These are phyloP conservation scores for Colletotrichum sp. DNA, from an alignment of 2,329 filamentous ascomycete genomes.

Conservation along the genomic window DNA sequence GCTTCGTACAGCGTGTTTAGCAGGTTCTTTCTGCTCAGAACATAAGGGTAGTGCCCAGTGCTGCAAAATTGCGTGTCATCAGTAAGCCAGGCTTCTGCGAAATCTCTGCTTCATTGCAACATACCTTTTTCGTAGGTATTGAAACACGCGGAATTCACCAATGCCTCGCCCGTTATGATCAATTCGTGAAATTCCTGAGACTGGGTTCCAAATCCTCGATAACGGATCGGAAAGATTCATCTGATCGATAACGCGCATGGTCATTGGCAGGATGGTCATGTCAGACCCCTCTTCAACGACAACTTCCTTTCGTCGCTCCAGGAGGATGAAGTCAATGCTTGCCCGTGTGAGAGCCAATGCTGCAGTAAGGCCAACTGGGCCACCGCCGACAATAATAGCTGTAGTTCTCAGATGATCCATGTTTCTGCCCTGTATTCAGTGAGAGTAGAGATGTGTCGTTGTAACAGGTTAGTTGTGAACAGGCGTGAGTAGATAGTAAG, in stretches of 20 bases:
- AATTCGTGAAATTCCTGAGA: neutral
- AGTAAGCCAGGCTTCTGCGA: accelerated
- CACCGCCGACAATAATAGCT: conserved; percentile 27
- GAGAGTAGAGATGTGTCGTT: neutral
- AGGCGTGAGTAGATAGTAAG: accelerated
- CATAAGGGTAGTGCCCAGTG: conserved; percentile 26
- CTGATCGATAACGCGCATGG: conserved; percentile 35
- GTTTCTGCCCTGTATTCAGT: accelerated
- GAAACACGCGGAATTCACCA: neutral
- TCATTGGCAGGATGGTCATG: conserved; percentile 34
- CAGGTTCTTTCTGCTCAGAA: conserved; percentile 38
- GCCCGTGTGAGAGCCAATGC: conserved; percentile 30
- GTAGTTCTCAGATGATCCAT: neutral
- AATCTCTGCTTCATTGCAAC: neutral
- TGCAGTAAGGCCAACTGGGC: conserved; percentile 30
- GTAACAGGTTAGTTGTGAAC: neutral
- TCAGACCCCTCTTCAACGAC: conserved; percentile 33
- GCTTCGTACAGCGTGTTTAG: conserved; percentile 33
- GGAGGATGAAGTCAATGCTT: conserved; percentile 4
- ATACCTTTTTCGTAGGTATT: neutral
- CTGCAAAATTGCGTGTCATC: neutral
- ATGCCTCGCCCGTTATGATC: neutral
- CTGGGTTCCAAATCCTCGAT: neutral
- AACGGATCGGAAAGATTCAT: conserved; percentile 29
- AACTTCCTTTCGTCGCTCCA: conserved; percentile 25